A percentile compares a stretch with the other conserved stretches of the same genome.
These are phyloP conservation scores for Kazachstania africana DNA, from an alignment of 805 yeast genomes.

Conservation along the genomic window DNA sequence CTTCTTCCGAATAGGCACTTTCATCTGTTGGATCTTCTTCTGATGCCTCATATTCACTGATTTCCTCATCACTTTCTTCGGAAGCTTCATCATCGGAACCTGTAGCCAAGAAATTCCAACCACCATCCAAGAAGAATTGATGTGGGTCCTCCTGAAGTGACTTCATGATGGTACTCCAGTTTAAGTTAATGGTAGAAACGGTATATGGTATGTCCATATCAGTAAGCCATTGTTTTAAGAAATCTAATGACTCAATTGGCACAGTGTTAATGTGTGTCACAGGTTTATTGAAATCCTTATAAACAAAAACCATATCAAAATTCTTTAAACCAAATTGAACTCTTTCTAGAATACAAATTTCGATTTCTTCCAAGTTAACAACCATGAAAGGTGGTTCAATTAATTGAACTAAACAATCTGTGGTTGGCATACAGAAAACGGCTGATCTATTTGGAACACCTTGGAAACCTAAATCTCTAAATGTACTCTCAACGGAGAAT, in stretches of 20 bases:
- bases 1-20: constrained; percentile 29
- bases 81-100: constrained; percentile 70
- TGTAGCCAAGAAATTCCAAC: constrained; percentile 90
- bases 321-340: constrained; percentile 94
- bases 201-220: constrained; percentile 92
- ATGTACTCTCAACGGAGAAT: constrained; percentile 84
- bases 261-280: constrained; percentile 90
- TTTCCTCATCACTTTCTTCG: constrained; percentile 59
- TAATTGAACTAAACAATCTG: constrained; percentile 90
- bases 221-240: constrained; percentile 92
- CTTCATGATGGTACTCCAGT: constrained; percentile 93
- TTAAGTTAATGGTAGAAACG: constrained; percentile 91
- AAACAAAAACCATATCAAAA: constrained; percentile 93
- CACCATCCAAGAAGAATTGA: constrained; percentile 88
- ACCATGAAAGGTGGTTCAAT: constrained; percentile 93
- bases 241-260: constrained; percentile 85
- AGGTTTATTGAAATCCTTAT: constrained; percentile 78
- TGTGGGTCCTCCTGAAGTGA: constrained; percentile 86
- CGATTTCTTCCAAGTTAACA: constrained; percentile 82
- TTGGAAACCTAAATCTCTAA: constrained; percentile 90
- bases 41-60: constrained; percentile 34
- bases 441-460: constrained; percentile 96
- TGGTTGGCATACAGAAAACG: constrained; percentile 90
- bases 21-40: constrained; percentile 35
- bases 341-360: constrained; percentile 90